phyloP scores from a whole-genome alignment of 805 yeast species.

The Lipomyces sp. region DNA sequence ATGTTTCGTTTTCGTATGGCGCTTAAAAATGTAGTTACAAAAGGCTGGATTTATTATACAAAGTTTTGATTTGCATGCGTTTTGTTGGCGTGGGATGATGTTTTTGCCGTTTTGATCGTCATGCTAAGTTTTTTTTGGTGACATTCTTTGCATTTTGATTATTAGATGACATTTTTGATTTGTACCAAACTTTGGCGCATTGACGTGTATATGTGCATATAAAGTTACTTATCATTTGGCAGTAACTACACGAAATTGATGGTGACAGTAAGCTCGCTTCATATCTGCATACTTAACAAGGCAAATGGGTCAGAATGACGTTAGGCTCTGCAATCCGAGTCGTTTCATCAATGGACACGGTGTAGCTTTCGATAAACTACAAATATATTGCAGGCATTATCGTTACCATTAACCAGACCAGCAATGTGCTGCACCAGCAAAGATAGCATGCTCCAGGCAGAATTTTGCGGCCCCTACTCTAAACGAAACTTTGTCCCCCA shows the following conservation, averaged over 20 bases:
- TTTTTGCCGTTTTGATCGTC: conserved; percentile 1
- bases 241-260: not conserved
- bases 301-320: too few relatives aligned
- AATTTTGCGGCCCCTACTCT: too few relatives aligned
- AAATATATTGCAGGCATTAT: too few relatives aligned
- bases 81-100: not conserved
- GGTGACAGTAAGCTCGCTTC: too few relatives aligned
- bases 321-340: too few relatives aligned
- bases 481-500: not conserved
- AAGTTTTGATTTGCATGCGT: not conserved
- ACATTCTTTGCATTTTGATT: not conserved
- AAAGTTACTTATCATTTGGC: not conserved
- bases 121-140: not conserved
- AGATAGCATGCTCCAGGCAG: too few relatives aligned
- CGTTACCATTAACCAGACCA: too few relatives aligned
- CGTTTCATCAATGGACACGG: too few relatives aligned
- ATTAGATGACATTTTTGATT: not conserved
- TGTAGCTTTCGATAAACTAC: too few relatives aligned
- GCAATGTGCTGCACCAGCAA: too few relatives aligned
- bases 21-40: not conserved
- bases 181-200: not conserved
- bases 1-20: not conserved
- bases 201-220: not conserved
- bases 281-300: too few relatives aligned
- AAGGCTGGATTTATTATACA: not conserved